Percentiles rank a stretch among this genome's conserved stretches.
phyloP scores from a whole-genome alignment of 208 protist species.

The Wallacemonas collosoma region DNA sequence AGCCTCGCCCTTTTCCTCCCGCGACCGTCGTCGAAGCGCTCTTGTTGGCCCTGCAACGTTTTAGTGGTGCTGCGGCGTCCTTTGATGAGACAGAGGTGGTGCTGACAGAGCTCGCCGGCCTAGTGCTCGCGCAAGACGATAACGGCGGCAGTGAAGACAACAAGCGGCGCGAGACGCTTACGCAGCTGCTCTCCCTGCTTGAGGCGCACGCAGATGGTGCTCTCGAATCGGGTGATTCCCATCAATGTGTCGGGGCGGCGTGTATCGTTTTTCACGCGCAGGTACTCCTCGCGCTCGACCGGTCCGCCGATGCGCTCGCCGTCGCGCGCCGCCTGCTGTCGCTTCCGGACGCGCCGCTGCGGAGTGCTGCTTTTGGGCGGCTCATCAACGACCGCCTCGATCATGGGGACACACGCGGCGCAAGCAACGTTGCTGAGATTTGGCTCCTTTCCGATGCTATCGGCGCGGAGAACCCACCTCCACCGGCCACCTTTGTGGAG shows the following conservation, averaged over 20 bases:
- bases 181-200: neutral
- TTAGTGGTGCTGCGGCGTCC: neutral
- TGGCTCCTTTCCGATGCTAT: neutral
- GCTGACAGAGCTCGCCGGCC: slow-evolving; percentile 6
- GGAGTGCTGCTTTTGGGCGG: neutral
- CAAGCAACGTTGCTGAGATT: neutral
- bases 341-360: neutral
- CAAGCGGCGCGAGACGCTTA: neutral
- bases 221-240: neutral
- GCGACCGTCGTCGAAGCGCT: neutral
- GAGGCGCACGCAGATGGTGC: neutral
- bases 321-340: neutral
- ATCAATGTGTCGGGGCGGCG: neutral
- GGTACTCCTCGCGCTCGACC: neutral
- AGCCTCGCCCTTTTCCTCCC: neutral
- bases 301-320: neutral
- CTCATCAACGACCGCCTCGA: slow-evolving; percentile 4
- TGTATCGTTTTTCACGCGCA: neutral
- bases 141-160: neutral
- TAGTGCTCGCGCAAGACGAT: neutral
- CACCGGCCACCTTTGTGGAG: neutral
- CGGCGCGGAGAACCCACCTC: neutral
- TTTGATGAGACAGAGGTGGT: slow-evolving; percentile 19
- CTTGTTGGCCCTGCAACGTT: neutral
- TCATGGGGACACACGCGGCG: neutral